Conservation (phyloP, 2,329 filamentous ascomycete species). For the Phaeosphaeriaceae sp. region DNA sequence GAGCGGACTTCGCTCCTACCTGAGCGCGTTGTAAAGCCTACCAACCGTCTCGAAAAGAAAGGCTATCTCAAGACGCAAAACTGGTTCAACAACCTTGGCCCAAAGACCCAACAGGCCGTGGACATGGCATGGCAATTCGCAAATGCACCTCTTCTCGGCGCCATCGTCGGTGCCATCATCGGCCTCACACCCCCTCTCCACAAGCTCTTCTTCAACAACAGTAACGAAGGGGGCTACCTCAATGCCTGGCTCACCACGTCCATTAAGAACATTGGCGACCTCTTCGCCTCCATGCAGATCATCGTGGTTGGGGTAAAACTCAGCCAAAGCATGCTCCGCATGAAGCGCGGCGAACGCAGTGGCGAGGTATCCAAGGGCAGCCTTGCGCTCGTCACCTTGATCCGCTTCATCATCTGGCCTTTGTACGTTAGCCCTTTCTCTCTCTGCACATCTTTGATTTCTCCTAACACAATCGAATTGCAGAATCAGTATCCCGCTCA, state of each 20-base stretch:
- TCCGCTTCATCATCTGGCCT: slow-evolving; percentile 70
- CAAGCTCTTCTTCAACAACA: slow-evolving; percentile 65
- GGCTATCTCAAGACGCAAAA: slow-evolving; percentile 44
- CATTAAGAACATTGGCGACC: slow-evolving; percentile 66
- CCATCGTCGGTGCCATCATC: slow-evolving; percentile 64
- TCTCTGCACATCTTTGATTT: neutral
- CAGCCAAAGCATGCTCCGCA: slow-evolving; percentile 59
- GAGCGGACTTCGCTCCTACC: slow-evolving; percentile 63
- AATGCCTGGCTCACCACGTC: slow-evolving; percentile 71
- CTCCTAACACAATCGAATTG: too few species aligned
- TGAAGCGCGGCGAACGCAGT: slow-evolving; percentile 53
- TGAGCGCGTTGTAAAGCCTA: slow-evolving; percentile 37
- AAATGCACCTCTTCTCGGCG: slow-evolving; percentile 69
- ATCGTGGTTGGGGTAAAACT: slow-evolving; percentile 73
- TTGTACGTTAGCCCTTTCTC: slow-evolving; percentile 18
- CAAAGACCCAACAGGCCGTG: slow-evolving; percentile 49
- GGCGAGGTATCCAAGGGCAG: slow-evolving; percentile 58
- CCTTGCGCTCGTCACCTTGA: slow-evolving; percentile 59
- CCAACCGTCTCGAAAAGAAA: slow-evolving; percentile 37
- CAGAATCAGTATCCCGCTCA: slow-evolving; percentile 58
- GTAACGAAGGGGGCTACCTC: slow-evolving; percentile 67
- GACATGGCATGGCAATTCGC: slow-evolving; percentile 59
- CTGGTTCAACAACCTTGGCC: slow-evolving; percentile 46
- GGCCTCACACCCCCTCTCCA: slow-evolving; percentile 68
- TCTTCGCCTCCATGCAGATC: slow-evolving; percentile 71